Conservation (phyloP, 768 basidiomycete genomes). For the Russula sp. region DNA sequence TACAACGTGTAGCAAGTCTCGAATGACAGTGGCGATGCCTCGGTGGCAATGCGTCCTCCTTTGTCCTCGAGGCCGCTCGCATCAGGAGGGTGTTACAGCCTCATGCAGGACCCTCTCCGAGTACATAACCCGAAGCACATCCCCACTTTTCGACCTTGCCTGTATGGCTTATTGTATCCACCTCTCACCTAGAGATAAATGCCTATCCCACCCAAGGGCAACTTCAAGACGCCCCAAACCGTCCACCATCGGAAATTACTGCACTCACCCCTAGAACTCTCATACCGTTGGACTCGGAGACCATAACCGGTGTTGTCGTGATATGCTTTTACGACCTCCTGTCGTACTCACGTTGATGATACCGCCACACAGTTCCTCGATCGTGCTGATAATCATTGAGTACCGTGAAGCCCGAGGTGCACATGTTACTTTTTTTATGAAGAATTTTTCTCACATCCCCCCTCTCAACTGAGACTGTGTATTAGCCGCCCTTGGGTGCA, state of each 20-base stretch:
- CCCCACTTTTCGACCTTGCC: background rate
- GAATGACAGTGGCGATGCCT: background rate
- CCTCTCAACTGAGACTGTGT: background rate
- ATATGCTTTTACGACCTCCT: background rate
- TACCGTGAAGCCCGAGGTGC: background rate
- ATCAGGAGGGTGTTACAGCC: background rate
- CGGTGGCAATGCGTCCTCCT: background rate
- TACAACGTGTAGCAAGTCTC: background rate
- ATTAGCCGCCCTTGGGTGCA: background rate
- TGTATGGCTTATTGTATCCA: background rate
- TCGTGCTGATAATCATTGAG: background rate
- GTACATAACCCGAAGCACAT: slow-evolving; percentile 5
- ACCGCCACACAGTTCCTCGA: background rate
- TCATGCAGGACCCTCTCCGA: slow-evolving; percentile 1
- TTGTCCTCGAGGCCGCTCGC: background rate
- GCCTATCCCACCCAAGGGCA: background rate
- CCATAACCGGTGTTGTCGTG: background rate
- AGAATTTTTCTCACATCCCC: background rate
- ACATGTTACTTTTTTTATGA: background rate
- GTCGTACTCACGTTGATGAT: background rate
- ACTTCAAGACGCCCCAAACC: background rate
- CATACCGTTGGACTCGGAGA: no score
- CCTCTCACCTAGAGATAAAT: background rate
- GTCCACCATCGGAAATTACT: background rate
- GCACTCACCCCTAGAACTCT: background rate